Conservation (phyloP, 108 stramenopile genomes). For the Chaetoceros tenuissimus region DNA sequence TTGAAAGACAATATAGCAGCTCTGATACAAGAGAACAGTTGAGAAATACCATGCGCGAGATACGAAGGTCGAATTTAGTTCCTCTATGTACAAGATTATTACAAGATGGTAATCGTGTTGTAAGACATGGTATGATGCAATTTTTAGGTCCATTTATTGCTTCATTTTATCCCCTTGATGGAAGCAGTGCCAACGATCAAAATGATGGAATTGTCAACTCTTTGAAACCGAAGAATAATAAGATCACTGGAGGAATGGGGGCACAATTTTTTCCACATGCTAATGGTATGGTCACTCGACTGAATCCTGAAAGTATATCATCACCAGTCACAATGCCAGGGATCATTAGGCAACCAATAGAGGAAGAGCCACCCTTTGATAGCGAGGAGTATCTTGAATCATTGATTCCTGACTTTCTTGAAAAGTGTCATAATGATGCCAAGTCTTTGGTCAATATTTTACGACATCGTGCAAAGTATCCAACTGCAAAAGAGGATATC, state of each 20-base stretch:
- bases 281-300: conserved; percentile 69
- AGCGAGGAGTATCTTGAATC: neutral
- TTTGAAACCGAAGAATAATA: conserved; percentile 20
- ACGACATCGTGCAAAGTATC: conserved; percentile 29
- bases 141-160: conserved; percentile 81
- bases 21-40: conserved; percentile 1
- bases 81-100: conserved; percentile 65
- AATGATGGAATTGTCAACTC: conserved; percentile 29
- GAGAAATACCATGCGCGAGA: conserved; percentile 24
- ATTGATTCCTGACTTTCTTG: neutral
- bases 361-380: neutral
- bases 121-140: conserved; percentile 86
- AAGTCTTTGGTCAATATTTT: neutral
- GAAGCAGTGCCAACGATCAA: conserved; percentile 22
- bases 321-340: conserved; percentile 39
- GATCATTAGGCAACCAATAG: neutral
- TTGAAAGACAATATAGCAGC: conserved; percentile 2
- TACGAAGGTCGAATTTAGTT: conserved; percentile 49
- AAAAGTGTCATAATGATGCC: neutral
- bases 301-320: conserved; percentile 38
- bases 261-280: conserved; percentile 86
- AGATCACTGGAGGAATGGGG: conserved; percentile 50
- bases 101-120: conserved; percentile 61
- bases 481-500: conserved; percentile 57
- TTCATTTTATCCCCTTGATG: conserved; percentile 72